These are phyloP conservation scores for Afroboletus lepidellus DNA, from an alignment of 1,284 basidiomycete genomes.

Conservation along the genomic window DNA sequence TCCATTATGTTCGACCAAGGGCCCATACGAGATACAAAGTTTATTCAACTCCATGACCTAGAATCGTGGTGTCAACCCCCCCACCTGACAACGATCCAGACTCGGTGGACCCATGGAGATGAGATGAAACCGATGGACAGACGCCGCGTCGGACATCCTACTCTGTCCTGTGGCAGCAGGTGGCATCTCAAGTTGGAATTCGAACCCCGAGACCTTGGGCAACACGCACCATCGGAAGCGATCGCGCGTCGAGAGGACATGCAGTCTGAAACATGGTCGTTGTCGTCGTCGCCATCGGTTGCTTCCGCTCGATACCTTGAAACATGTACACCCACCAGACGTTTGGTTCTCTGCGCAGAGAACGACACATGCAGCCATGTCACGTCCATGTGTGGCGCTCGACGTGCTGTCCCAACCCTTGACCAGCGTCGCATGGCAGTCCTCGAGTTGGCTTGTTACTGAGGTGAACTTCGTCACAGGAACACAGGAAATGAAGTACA, in stretches of 20 bases:
- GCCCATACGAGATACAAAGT: neutral
- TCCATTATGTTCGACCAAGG: too few relatives aligned
- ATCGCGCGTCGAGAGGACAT: neutral
- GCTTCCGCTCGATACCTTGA: too few relatives aligned
- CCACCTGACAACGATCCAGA: neutral
- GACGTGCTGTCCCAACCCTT: too few relatives aligned
- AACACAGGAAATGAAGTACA: too few relatives aligned
- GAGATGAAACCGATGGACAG: constrained; percentile 4
- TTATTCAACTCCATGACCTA: neutral
- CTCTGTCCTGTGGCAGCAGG: neutral
- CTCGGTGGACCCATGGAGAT: neutral
- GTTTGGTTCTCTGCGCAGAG: too few relatives aligned
- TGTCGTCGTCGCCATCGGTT: neutral
- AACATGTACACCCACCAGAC: neutral
- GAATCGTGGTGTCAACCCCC: neutral
- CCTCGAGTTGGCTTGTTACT: too few relatives aligned
- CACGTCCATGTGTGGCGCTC: neutral
- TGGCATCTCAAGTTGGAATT: neutral
- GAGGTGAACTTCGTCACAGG: too few relatives aligned
- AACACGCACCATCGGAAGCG: too few relatives aligned
- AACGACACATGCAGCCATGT: neutral
- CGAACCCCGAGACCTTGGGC: too few relatives aligned
- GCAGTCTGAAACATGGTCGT: neutral
- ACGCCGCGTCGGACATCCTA: neutral
- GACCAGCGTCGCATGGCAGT: too few relatives aligned